phyloP scores from a whole-genome alignment of 768 basidiomycete species.

The Mycena amicta region DNA sequence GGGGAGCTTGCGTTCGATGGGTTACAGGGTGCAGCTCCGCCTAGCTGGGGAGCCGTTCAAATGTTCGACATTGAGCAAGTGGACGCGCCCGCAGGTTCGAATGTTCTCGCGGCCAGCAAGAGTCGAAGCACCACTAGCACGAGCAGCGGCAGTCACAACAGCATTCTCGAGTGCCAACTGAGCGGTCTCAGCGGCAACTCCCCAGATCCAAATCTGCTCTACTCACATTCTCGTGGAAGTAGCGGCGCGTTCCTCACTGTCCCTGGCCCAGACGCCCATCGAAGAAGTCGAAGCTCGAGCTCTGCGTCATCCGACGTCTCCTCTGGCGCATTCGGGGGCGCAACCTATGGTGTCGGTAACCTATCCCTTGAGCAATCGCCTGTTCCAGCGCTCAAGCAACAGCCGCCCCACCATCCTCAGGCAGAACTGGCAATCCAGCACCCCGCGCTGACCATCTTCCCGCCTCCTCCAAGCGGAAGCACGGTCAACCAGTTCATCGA shows the following conservation, averaged over 20 bases:
- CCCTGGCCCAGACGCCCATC: constrained; percentile 13
- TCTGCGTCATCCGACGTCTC: constrained; percentile 20
- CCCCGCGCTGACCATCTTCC: background rate
- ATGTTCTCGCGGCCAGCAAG: background rate
- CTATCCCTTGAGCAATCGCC: constrained; percentile 4
- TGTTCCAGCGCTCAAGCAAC: background rate
- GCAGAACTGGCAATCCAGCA: background rate
- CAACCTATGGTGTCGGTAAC: background rate
- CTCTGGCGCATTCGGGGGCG: background rate
- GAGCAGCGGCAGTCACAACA: background rate
- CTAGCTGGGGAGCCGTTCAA: background rate
- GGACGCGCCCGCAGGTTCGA: background rate
- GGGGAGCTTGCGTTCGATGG: constrained; percentile 1
- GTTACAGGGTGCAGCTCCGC: background rate
- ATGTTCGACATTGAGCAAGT: constrained; percentile 1
- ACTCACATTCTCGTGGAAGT: background rate
- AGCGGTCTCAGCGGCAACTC: constrained; percentile 2
- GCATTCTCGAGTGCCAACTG: background rate
- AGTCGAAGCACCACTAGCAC: background rate
- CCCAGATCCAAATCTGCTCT: background rate
- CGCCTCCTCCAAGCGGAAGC: constrained; percentile 2
- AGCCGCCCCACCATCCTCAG: background rate
- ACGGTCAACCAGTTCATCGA: constrained; percentile 4
- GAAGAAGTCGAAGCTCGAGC: constrained; percentile 22
- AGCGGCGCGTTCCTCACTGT: constrained; percentile 17